phyloP scores from a whole-genome alignment of 2,329 filamentous ascomycete genomes.

The Hymenoscyphus infarciens region DNA sequence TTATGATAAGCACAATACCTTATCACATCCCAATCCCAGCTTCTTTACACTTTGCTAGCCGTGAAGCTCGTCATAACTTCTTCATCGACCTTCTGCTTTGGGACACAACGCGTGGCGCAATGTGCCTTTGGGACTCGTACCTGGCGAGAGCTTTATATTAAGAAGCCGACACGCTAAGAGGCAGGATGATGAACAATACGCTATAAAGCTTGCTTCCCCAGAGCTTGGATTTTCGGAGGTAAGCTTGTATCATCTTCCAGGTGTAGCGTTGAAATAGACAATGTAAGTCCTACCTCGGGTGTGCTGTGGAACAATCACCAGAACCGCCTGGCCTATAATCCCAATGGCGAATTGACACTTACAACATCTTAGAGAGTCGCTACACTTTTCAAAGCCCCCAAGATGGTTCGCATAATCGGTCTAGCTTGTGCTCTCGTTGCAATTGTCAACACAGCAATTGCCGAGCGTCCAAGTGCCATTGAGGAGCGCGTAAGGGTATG shows the following conservation, averaged over 20 bases:
- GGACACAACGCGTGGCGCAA: background rate
- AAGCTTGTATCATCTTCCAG: background rate
- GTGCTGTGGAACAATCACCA: background rate
- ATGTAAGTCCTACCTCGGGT: background rate
- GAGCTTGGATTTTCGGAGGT: background rate
- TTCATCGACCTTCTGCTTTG: background rate
- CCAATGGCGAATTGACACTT: background rate
- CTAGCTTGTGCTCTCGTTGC: constrained; percentile 20
- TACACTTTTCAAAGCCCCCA: constrained; percentile 7
- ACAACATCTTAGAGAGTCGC: background rate
- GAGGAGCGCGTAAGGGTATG: constrained; percentile 24
- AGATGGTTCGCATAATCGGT: constrained; percentile 23
- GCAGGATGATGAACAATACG: background rate
- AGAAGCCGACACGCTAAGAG: background rate
- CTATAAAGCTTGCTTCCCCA: background rate
- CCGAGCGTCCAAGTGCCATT: constrained; percentile 18
- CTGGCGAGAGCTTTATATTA: background rate
- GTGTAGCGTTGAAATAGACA: background rate
- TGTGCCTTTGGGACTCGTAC: background rate
- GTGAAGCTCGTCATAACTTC: background rate
- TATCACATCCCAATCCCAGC: background rate
- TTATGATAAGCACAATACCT: background rate
- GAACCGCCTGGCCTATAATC: background rate
- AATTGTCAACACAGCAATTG: constrained; percentile 17
- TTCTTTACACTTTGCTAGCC: background rate